Base-by-base conservation (phyloP, 1,284 basidiomycete genomes). In the Gymnopus androsaceus region DNA sequence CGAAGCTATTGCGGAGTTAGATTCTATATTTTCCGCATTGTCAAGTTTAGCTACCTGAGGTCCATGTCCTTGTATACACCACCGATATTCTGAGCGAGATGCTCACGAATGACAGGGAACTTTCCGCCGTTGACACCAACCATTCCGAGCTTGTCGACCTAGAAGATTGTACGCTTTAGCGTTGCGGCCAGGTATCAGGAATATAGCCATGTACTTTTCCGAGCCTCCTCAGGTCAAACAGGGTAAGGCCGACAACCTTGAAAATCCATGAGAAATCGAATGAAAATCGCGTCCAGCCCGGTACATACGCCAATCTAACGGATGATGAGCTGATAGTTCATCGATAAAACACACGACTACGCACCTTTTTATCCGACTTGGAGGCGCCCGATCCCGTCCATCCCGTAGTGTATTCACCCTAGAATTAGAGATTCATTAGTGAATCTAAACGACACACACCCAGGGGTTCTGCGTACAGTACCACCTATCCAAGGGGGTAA, bases 401-500 rank as follows among this genome's bases (percentile, higher is more conserved):
- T 69, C 94, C 94, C 51, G 94, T 96, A 56, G 94, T 96, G 73
- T 96, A 95, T 76, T 95, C 90, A 47, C 90, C 90, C 87, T 88
- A 51, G 15, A 59, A 34, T 42, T 30, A 52, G 33, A n/a, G n/a
- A n/a, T 48, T 40, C 38, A 41, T 50, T 3, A 36, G 28, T 31
- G 9, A 14, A 50, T 25, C 37, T 21, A 25, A 27, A 47, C 34
- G 36, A 34, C 9, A 21, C 15, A 14, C 45, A 33, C 33, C 9
- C 28, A 17, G 53, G 48, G 27, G 15, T 38, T 25, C 41, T 23
- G 70, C 79, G 64, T 67, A 84, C 84, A 59, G 87, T 86, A 64
- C 87, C 87, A 67, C 87, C 87, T 88, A 59, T 19, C n/a, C n/a
- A 7, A 54, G 36, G 40, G 36, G 40, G 45, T 33, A 52, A 63